phyloP scores from a whole-genome alignment of 2,329 filamentous ascomycete genomes.

The Beauveria brongniartii region DNA sequence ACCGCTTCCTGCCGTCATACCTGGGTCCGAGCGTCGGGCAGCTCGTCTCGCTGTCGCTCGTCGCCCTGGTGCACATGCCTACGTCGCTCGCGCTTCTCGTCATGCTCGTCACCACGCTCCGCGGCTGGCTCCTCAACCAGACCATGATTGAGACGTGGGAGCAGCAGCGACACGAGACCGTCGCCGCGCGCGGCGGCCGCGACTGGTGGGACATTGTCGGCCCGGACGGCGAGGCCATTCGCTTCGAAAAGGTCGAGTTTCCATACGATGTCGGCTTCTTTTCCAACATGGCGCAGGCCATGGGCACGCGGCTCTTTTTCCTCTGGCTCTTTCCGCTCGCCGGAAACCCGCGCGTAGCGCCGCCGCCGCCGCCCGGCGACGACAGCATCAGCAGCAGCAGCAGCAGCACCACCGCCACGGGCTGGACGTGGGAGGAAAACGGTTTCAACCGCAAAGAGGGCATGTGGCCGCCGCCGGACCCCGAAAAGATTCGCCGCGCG shows the following conservation, averaged over 20 bases:
- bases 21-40: constrained; percentile 57
- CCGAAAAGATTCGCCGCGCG: constrained; percentile 47
- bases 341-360: constrained; percentile 35
- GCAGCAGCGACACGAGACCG: constrained; percentile 52
- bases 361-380: constrained; percentile 28
- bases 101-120: constrained; percentile 54
- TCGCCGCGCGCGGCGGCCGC: constrained; percentile 40
- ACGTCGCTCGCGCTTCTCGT: constrained; percentile 56
- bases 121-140: constrained; percentile 57
- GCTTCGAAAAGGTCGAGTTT: constrained; percentile 61
- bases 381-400: background rate
- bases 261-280: constrained; percentile 75
- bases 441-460: constrained; percentile 59
- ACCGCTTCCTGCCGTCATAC: constrained; percentile 63
- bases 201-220: constrained; percentile 35
- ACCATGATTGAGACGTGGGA: constrained; percentile 82
- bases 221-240: constrained; percentile 32
- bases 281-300: constrained; percentile 64
- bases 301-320: constrained; percentile 60
- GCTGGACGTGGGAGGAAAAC: constrained; percentile 65
- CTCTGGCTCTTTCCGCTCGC: constrained; percentile 65
- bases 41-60: constrained; percentile 52
- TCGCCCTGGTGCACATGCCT: constrained; percentile 49
- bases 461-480: constrained; percentile 57
- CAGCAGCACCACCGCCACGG: constrained; percentile 15